A percentile compares a stretch with the other conserved stretches of the same genome.
Evolutionary conservation across 306 rosid species (phyloP).

Genomic region (Medicago ruthenica): DNA sequence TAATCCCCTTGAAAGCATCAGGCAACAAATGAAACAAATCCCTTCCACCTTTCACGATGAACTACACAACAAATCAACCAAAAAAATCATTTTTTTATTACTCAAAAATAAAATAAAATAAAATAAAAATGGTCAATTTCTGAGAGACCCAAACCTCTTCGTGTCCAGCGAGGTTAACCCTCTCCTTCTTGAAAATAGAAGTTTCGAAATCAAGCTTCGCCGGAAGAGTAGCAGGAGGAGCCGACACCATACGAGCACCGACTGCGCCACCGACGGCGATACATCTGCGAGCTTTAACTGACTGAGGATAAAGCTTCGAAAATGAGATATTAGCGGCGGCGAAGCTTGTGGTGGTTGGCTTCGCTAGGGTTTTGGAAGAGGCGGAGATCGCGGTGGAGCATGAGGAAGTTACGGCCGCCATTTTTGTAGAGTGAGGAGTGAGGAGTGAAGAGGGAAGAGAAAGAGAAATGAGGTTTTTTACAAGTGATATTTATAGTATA

Average conservation of each 20-base stretch:
- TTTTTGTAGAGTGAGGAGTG: not conserved
- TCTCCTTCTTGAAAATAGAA: conserved; percentile 84
- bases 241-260: conserved; percentile 79
- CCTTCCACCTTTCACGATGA: conserved; percentile 90
- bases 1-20: conserved; percentile 89
- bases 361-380: conserved; percentile 44
- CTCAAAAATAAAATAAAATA: not conserved
- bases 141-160: conserved; percentile 63
- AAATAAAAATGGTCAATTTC: not conserved
- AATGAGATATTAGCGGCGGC: conserved; percentile 44
- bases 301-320: conserved; percentile 37
- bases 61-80: conserved; percentile 56
- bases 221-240: conserved; percentile 49
- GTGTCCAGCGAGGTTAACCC: conserved; percentile 81
- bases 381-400: conserved; percentile 46
- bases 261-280: conserved; percentile 49
- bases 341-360: conserved; percentile 25
- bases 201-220: conserved; percentile 75
- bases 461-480: not conserved
- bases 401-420: conserved; percentile 54
- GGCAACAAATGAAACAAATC: conserved; percentile 86
- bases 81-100: not conserved
- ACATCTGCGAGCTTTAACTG: conserved; percentile 43
- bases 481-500: not conserved
- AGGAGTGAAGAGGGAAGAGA: not conserved